Conservation (phyloP, 257 asterid species). For the Jacaranda copaia region DNA sequence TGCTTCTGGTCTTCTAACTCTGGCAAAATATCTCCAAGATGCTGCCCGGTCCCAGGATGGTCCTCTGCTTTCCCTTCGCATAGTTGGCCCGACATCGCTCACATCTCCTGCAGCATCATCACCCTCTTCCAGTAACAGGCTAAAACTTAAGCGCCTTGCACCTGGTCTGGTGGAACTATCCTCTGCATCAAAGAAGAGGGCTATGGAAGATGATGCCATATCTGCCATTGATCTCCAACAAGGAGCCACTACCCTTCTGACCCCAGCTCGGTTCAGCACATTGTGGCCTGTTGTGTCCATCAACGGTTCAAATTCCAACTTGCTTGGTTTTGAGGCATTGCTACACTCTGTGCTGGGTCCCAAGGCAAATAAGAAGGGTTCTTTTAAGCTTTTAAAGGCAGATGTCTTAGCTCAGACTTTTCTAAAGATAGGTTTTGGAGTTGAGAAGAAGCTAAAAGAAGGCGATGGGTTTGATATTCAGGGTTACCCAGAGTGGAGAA, state of each 20-base stretch:
- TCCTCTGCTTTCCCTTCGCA: conserved; percentile 81
- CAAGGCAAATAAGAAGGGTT: conserved; percentile 69
- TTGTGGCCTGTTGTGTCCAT: conserved; percentile 86
- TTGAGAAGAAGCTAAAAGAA: conserved; percentile 69
- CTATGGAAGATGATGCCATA: conserved; percentile 38
- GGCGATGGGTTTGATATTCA: conserved; percentile 51
- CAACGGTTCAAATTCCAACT: conserved; percentile 70
- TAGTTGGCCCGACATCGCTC: conserved; percentile 94
- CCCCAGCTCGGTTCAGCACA: conserved; percentile 60
- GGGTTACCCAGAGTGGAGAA: conserved; percentile 88
- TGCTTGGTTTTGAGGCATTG: conserved; percentile 84
- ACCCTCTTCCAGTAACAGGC: conserved; percentile 60
- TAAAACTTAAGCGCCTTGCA: conserved; percentile 93
- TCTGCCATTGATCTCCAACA: conserved; percentile 67
- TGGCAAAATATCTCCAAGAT: conserved; percentile 77
- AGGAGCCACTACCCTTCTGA: conserved; percentile 72
- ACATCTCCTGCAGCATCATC: conserved; percentile 76
- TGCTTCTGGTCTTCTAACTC: conserved; percentile 80
- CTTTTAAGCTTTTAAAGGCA: conserved; percentile 84
- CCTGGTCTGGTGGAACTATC: conserved; percentile 97
- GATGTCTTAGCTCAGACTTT: conserved; percentile 88
- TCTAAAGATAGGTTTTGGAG: conserved; percentile 85
- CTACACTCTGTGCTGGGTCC: conserved; percentile 80
- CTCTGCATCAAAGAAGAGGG: conserved; percentile 67
- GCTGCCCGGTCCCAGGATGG: conserved; percentile 58